phyloP scores from a whole-genome alignment of 306 rosid genomes.

The Purshia tridentata region DNA sequence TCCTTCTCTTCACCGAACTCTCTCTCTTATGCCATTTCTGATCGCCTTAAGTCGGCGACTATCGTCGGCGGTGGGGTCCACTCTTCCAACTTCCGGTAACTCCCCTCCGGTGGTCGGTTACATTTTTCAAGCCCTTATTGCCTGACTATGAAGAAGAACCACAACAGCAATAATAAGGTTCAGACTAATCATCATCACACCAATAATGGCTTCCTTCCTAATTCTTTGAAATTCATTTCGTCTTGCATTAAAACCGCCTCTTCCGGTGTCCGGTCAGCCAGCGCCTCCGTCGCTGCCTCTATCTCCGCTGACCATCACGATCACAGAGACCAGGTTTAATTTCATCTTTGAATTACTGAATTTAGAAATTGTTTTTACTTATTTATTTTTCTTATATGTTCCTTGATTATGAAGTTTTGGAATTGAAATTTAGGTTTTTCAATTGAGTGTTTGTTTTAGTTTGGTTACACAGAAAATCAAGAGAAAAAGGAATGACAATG shows the following conservation, averaged over 20 bases:
- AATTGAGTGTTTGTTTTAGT: background rate
- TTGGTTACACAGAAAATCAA: slow-evolving; percentile 15
- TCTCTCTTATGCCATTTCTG: slow-evolving; percentile 53
- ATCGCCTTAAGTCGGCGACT: slow-evolving; percentile 56
- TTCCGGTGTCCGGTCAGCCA: slow-evolving; percentile 81
- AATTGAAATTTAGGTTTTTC: background rate
- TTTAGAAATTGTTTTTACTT: too few relatives aligned
- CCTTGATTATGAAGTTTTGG: background rate
- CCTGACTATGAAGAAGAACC: slow-evolving; percentile 82
- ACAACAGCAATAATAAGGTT: slow-evolving; percentile 47
- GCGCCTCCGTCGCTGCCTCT: slow-evolving; percentile 82
- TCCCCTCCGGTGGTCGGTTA: slow-evolving; percentile 50
- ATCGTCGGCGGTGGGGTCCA: slow-evolving; percentile 51
- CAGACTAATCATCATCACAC: slow-evolving; percentile 10
- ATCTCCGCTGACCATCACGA: slow-evolving; percentile 65
- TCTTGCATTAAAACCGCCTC: slow-evolving; percentile 91
- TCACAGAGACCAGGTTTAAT: slow-evolving; percentile 69
- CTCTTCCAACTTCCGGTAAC: slow-evolving; percentile 43
- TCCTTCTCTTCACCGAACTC: slow-evolving; percentile 10
- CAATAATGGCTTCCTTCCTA: slow-evolving; percentile 68
- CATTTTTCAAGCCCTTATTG: slow-evolving; percentile 5
- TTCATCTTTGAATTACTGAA: background rate
- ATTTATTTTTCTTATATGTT: background rate
- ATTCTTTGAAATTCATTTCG: slow-evolving; percentile 84
- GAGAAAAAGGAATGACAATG: background rate